phyloP scores from a whole-genome alignment of 371 early-diverging fungal genomes.

The Rhizopus delemar region DNA sequence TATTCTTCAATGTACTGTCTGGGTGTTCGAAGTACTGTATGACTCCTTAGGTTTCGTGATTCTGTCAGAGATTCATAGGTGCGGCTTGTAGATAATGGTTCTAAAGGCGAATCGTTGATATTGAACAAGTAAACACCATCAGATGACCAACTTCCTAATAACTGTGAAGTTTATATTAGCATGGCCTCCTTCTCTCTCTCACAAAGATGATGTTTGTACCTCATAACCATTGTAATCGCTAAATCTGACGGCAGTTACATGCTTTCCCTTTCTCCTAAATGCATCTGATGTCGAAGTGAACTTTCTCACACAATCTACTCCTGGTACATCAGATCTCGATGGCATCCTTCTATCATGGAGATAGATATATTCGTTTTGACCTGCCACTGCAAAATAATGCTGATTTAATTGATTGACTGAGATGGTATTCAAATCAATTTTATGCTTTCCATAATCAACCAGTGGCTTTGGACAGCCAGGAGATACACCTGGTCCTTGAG shows the following conservation, averaged over 20 bases:
- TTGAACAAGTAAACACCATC: constrained; percentile 64
- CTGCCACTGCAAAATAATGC: constrained; percentile 65
- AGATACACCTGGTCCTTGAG: constrained; percentile 15
- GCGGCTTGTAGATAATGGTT: background rate
- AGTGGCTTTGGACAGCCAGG: constrained; percentile 45
- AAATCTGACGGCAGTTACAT: constrained; percentile 48
- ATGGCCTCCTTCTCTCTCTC: background rate
- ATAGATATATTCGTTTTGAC: constrained; percentile 57
- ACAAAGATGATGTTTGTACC: constrained; percentile 17
- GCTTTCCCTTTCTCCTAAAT: constrained; percentile 21
- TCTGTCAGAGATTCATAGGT: background rate
- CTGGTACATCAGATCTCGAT: constrained; percentile 8
- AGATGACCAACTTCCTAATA: constrained; percentile 67
- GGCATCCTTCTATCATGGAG: constrained; percentile 66
- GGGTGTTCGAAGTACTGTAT: background rate
- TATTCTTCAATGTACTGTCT: background rate
- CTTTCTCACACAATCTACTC: constrained; percentile 34
- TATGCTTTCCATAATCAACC: constrained; percentile 50
- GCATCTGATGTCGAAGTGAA: constrained; percentile 27
- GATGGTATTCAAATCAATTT: constrained; percentile 58
- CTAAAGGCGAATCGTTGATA: constrained; percentile 40
- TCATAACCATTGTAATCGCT: constrained; percentile 48
- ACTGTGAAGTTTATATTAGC: constrained; percentile 21
- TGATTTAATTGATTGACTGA: constrained; percentile 50
- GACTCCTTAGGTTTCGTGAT: background rate